These are phyloP conservation scores for Rhypophila decipiens DNA, from an alignment of 495 filamentous ascomycete genomes.

Conservation along the genomic window DNA sequence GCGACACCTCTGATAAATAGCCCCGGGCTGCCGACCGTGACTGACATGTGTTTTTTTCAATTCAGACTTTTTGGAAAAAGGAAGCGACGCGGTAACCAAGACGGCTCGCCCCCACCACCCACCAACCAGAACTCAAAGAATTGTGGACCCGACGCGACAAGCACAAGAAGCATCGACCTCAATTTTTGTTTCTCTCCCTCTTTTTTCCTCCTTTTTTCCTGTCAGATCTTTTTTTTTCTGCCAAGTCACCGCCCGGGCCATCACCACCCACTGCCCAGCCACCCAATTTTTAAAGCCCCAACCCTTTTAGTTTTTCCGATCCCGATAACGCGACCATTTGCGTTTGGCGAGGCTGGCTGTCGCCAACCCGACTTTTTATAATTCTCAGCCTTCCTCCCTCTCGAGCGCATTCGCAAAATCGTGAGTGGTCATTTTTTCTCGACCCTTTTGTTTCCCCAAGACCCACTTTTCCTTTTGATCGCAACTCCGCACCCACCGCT, in stretches of 20 bases:
- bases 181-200: conserved; percentile 4
- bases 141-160: conserved; percentile 5
- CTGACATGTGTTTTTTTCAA: conserved; percentile 33
- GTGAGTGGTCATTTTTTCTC: conserved; percentile 25
- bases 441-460: conserved; percentile 14
- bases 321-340: conserved; percentile 8
- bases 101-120: background rate
- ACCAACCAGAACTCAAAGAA: background rate
- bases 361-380: conserved; percentile 13
- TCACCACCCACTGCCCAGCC: background rate
- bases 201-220: conserved; percentile 3
- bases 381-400: conserved; percentile 23
- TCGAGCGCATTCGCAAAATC: conserved; percentile 13
- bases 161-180: conserved; percentile 1
- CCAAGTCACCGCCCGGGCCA: conserved; percentile 10
- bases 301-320: conserved; percentile 19
- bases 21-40: conserved; percentile 31
- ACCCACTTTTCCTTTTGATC: conserved; percentile 4
- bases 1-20: conserved; percentile 33
- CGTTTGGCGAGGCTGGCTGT: conserved; percentile 24
- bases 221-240: background rate
- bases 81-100: conserved; percentile 25
- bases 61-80: conserved; percentile 25
- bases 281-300: conserved; percentile 5
- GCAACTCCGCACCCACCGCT: conserved; percentile 14